phyloP scores from a whole-genome alignment of 352 stramenopile genomes.

The Globisporangium viniferum region DNA sequence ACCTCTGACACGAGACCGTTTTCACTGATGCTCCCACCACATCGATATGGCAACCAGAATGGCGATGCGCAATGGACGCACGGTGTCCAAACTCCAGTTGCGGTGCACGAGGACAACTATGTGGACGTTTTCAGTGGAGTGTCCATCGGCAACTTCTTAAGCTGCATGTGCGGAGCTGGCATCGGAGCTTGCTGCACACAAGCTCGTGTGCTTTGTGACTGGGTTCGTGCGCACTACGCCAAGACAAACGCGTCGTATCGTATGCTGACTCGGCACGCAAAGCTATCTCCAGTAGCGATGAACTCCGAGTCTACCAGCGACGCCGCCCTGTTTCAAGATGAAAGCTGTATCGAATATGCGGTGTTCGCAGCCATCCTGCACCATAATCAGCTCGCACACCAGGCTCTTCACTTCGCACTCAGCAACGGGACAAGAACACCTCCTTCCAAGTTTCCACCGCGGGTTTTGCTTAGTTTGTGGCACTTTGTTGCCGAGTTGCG shows the following conservation, averaged over 20 bases:
- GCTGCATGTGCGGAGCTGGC: background rate
- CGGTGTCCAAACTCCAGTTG: background rate
- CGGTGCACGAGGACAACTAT: constrained; percentile 18
- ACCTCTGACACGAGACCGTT: constrained; percentile 20
- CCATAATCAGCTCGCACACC: constrained; percentile 32
- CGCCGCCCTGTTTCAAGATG: background rate
- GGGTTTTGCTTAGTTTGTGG: constrained; percentile 39
- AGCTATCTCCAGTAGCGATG: constrained; percentile 15
- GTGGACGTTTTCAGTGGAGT: constrained; percentile 22
- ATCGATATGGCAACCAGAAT: background rate
- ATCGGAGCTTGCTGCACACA: background rate
- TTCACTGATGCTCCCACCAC: constrained; percentile 35
- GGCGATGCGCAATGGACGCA: background rate
- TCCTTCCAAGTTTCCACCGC: constrained; percentile 17
- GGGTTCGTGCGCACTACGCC: constrained; percentile 47
- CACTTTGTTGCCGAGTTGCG: constrained; percentile 48
- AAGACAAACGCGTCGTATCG: constrained; percentile 59
- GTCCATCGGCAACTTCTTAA: constrained; percentile 22
- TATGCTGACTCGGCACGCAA: constrained; percentile 53
- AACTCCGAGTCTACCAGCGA: background rate
- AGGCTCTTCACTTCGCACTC: constrained; percentile 34
- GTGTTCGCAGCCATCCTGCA: constrained; percentile 61
- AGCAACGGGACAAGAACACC: background rate
- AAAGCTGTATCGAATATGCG: constrained; percentile 40
- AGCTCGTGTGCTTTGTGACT: constrained; percentile 41